Evolutionary conservation across 139 green algal species (phyloP).

Genomic region (Chlamydomonas sp.): DNA sequence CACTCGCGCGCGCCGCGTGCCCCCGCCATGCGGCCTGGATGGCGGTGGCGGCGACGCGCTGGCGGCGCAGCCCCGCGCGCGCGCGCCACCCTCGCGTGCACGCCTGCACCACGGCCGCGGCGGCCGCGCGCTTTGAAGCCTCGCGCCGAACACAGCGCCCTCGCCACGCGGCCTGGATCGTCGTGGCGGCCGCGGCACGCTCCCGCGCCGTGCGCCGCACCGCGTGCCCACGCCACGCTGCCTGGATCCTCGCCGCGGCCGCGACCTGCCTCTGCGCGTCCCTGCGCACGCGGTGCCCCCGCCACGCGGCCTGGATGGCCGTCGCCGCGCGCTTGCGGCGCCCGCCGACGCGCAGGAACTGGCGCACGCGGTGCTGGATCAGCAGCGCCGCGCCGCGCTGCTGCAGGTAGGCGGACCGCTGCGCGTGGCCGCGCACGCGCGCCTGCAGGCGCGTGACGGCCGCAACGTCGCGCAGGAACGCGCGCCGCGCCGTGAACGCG

Average conservation of each 20-base stretch:
- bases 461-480: neutral
- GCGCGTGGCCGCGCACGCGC: neutral
- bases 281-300: neutral
- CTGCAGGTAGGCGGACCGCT: constrained; percentile 14
- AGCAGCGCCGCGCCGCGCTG: constrained; percentile 11
- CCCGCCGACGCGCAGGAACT: neutral
- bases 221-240: constrained; percentile 10
- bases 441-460: constrained; percentile 19
- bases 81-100: no score
- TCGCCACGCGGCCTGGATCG: constrained; percentile 4
- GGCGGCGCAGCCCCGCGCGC: neutral
- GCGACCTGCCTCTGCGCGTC: neutral
- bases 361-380: constrained; percentile 9
- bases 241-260: constrained; percentile 11
- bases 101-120: constrained; percentile 9
- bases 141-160: neutral
- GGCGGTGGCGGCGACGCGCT: neutral
- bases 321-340: neutral
- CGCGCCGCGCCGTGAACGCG: neutral
- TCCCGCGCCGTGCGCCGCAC: neutral
- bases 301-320: neutral
- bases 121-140: neutral
- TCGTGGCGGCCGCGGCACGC: constrained; percentile 5
- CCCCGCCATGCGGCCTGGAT: constrained; percentile 33
- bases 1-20: neutral